These are phyloP conservation scores for Hygrophoropsis aurantiaca DNA, from an alignment of 768 basidiomycete species.

Conservation along the genomic window DNA sequence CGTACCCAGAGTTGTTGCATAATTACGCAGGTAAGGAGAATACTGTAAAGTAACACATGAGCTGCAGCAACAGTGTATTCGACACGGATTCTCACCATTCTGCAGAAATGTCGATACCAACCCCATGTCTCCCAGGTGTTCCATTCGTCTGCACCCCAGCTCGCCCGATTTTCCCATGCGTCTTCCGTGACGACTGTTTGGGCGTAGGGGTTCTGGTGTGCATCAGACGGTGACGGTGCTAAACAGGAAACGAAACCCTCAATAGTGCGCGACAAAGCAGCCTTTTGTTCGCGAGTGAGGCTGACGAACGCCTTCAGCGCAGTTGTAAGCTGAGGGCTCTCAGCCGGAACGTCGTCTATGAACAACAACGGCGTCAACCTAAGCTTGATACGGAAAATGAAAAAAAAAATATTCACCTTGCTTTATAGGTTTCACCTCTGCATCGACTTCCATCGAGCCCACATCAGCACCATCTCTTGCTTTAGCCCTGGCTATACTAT, in stretches of 20 bases:
- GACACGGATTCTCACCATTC: constrained; percentile 75
- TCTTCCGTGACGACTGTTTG: constrained; percentile 59
- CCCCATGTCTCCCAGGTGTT: constrained; percentile 85
- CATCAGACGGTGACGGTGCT: constrained; percentile 40
- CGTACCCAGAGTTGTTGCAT: constrained; percentile 65
- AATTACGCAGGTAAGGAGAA: constrained; percentile 75
- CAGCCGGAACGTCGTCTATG: constrained; percentile 44
- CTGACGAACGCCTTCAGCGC: constrained; percentile 76
- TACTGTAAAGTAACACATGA: constrained; percentile 57
- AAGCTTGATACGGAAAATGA: too few species aligned
- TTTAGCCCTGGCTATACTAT: constrained; percentile 73
- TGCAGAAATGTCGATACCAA: constrained; percentile 89
- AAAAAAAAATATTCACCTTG: constrained; percentile 23
- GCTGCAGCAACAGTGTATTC: too few species aligned
- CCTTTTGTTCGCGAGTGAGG: constrained; percentile 74
- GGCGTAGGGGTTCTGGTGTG: constrained; percentile 50
- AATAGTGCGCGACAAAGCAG: constrained; percentile 67
- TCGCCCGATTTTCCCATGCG: constrained; percentile 68
- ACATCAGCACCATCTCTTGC: constrained; percentile 56
- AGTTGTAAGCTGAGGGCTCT: constrained; percentile 67
- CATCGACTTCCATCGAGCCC: constrained; percentile 64
- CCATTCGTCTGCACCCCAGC: constrained; percentile 78
- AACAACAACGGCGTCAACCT: constrained; percentile 4
- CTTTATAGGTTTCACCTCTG: constrained; percentile 64
- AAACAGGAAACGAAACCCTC: constrained; percentile 74